phyloP scores from a whole-genome alignment of 2,329 filamentous ascomycete genomes.

The Phaeosphaeria sp. region DNA sequence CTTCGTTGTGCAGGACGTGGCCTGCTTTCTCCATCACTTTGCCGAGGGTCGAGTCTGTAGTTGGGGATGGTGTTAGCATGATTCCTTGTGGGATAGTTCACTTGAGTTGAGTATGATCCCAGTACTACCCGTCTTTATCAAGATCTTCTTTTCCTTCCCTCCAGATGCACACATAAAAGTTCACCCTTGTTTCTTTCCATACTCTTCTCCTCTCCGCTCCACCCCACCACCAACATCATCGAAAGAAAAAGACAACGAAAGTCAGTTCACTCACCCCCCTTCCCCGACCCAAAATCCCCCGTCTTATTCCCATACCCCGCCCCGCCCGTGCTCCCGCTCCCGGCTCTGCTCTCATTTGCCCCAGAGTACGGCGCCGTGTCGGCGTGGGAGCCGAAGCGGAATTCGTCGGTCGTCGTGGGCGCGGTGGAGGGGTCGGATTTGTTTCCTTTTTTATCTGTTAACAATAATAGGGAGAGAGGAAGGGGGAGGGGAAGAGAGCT shows the following conservation, averaged over 20 bases:
- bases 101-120: too few species aligned
- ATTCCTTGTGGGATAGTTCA: too few species aligned
- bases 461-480: neutral
- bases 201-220: too few species aligned
- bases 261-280: conserved; percentile 19
- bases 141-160: neutral
- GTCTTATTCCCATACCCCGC: conserved; percentile 52
- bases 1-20: conserved; percentile 56
- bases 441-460: too few species aligned
- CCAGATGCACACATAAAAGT: too few species aligned
- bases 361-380: conserved; percentile 30
- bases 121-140: neutral
- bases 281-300: conserved; percentile 23
- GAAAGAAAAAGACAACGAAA: neutral
- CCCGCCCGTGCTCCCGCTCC: conserved; percentile 42
- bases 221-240: too few species aligned
- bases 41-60: conserved; percentile 61
- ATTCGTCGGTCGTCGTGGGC: conserved; percentile 14
- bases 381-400: conserved; percentile 27
- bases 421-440: conserved; percentile 31
- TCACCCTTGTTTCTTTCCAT: too few species aligned
- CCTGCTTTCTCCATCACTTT: conserved; percentile 68
- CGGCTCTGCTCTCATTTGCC: conserved; percentile 29
- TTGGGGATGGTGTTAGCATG: conserved; percentile 5
- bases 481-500: neutral